Conservation (phyloP, 805 yeast species). For the Saccharomycopsis fibuligera region DNA sequence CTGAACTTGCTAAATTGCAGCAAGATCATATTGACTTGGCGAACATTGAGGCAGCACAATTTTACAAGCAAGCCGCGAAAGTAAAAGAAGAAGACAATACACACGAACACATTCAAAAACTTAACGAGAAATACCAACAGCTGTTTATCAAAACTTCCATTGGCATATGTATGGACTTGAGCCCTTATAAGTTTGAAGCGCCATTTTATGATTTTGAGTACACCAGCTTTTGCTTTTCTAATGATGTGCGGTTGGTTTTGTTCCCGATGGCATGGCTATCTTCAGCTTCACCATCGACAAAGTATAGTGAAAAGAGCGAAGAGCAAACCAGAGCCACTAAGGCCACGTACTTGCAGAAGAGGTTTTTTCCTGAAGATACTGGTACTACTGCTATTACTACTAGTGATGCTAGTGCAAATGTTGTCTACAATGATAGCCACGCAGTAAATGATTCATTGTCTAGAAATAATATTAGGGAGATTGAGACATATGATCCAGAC, state of each 20-base stretch:
- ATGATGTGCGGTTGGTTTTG: conserved; percentile 49
- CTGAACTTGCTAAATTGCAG: not conserved
- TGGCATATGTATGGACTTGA: conserved; percentile 93
- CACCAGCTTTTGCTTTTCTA: conserved; percentile 42
- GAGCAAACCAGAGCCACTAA: not conserved
- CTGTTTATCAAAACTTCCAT: conserved; percentile 44
- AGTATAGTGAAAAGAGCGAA: not conserved
- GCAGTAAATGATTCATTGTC: not conserved
- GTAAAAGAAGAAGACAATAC: not conserved
- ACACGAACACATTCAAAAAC: conserved; percentile 7
- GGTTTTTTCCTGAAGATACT: not conserved
- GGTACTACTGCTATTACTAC: not conserved
- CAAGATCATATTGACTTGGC: not conserved
- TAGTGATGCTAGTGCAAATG: no score
- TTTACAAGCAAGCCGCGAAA: not conserved
- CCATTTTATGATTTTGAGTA: conserved; percentile 75
- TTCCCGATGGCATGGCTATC: conserved; percentile 88
- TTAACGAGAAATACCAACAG: conserved; percentile 21
- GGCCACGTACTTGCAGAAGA: not conserved
- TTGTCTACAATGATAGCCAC: not conserved
- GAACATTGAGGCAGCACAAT: not conserved
- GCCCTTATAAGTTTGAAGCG: conserved; percentile 78
- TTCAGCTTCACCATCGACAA: conserved; percentile 33
- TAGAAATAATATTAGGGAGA: not conserved
- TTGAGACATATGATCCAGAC: conserved; percentile 9